Percentiles rank a stretch among this genome's conserved stretches.
phyloP scores from a whole-genome alignment of 768 basidiomycete species.

The Panellus pusillus region DNA sequence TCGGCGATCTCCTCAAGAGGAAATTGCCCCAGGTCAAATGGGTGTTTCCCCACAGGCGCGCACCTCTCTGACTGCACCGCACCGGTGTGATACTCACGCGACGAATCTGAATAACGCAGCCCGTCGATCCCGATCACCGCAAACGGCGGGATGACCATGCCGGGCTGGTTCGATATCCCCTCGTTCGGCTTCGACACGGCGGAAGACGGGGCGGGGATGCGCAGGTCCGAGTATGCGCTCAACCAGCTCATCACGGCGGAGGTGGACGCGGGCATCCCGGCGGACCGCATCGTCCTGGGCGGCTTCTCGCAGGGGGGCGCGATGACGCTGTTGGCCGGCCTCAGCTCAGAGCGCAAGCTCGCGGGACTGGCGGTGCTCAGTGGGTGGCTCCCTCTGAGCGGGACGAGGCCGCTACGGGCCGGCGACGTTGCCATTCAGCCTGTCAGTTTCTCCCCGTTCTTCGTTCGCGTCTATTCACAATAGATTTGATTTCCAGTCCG shows the following conservation, averaged over 20 bases:
- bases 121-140: constrained; percentile 66
- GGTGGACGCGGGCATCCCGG: constrained; percentile 65
- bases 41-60: constrained; percentile 81
- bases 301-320: constrained; percentile 89
- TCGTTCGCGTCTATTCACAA: background rate
- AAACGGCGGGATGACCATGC: constrained; percentile 73
- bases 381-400: constrained; percentile 72
- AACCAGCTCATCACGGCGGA: constrained; percentile 74
- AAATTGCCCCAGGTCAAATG: constrained; percentile 82
- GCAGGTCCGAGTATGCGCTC: constrained; percentile 58
- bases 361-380: constrained; percentile 75
- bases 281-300: constrained; percentile 76
- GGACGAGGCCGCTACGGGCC: constrained; percentile 30
- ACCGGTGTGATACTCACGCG: constrained; percentile 16
- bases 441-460: constrained; percentile 59
- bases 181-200: constrained; percentile 57
- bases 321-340: constrained; percentile 73
- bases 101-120: constrained; percentile 32
- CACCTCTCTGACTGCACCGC: constrained; percentile 3
- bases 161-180: constrained; percentile 83
- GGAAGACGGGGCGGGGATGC: constrained; percentile 82
- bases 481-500: constrained; percentile 44
- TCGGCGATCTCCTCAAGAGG: constrained; percentile 64
- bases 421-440: background rate
- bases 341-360: constrained; percentile 65